These are phyloP conservation scores for Phaeosphaeriaceae sp. DNA, from an alignment of 2,329 filamentous ascomycete genomes.

Conservation along the genomic window DNA sequence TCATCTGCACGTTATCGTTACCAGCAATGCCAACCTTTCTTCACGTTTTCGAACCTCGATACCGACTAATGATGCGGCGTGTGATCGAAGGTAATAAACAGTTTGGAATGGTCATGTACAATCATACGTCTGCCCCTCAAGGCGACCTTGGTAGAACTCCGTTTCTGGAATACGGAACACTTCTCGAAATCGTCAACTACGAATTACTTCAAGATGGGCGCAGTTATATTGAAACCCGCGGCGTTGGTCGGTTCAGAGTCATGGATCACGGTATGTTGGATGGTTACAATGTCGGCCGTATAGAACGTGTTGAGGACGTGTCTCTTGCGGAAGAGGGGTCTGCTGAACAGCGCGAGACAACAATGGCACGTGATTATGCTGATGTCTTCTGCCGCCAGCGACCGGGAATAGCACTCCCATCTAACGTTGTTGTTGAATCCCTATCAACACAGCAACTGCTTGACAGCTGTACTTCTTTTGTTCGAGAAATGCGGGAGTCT, in stretches of 20 bases:
- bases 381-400: conserved; percentile 47
- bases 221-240: conserved; percentile 79
- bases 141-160: conserved; percentile 59
- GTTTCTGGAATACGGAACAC: conserved; percentile 78
- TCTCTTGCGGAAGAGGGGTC: conserved; percentile 79
- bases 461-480: conserved; percentile 69
- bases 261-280: conserved; percentile 69
- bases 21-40: conserved; percentile 83
- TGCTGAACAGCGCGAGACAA: conserved; percentile 72
- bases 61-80: conserved; percentile 85
- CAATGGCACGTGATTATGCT: conserved; percentile 42
- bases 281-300: conserved; percentile 77
- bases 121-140: conserved; percentile 60
- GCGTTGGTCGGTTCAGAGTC: conserved; percentile 78
- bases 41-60: conserved; percentile 91
- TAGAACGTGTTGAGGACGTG: conserved; percentile 82
- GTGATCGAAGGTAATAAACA: conserved; percentile 74
- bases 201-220: conserved; percentile 80
- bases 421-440: conserved; percentile 52
- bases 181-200: conserved; percentile 76
- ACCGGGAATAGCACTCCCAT: conserved; percentile 30
- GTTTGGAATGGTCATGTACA: conserved; percentile 86
- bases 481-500: conserved; percentile 69
- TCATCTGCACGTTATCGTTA: conserved; percentile 82
- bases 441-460: conserved; percentile 77